phyloP scores from a whole-genome alignment of 495 filamentous ascomycete species.

The Staphylotrichum longicolle region DNA sequence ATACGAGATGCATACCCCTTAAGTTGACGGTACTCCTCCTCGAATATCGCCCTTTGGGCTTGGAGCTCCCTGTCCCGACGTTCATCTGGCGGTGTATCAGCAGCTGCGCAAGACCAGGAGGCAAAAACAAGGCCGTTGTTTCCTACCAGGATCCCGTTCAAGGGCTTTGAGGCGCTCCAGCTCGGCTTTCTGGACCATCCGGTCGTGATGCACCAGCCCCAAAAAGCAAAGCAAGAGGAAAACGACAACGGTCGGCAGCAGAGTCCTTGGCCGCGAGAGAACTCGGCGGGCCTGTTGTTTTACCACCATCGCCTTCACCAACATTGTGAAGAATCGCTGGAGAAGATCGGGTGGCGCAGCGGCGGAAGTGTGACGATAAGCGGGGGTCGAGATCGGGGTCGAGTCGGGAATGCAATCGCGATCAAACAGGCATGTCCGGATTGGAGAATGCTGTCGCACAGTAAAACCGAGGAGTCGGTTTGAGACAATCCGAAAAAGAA shows the following conservation, averaged over 20 bases:
- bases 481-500: neutral
- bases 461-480: neutral
- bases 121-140: neutral
- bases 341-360: neutral
- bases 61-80: slow-evolving; percentile 24
- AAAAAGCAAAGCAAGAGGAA: slow-evolving; percentile 36
- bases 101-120: neutral
- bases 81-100: slow-evolving; percentile 13
- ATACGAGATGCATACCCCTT: slow-evolving; percentile 34
- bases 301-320: slow-evolving; percentile 30
- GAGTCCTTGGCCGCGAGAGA: slow-evolving; percentile 46
- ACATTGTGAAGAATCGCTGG: slow-evolving; percentile 3
- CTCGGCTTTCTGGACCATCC: neutral
- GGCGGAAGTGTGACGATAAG: neutral
- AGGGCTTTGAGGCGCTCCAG: slow-evolving; percentile 1
- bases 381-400: neutral
- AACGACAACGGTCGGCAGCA: slow-evolving; percentile 28
- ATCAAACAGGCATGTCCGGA: slow-evolving; percentile 11
- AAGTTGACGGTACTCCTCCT: slow-evolving; percentile 40
- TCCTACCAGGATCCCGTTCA: slow-evolving; percentile 19
- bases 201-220: slow-evolving; percentile 20
- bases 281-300: slow-evolving; percentile 49
- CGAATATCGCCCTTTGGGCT: slow-evolving; percentile 33
- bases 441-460: neutral
- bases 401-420: neutral